These are phyloP conservation scores for Aspergillus conjunctus DNA, from an alignment of 495 filamentous ascomycete genomes.

Conservation along the genomic window DNA sequence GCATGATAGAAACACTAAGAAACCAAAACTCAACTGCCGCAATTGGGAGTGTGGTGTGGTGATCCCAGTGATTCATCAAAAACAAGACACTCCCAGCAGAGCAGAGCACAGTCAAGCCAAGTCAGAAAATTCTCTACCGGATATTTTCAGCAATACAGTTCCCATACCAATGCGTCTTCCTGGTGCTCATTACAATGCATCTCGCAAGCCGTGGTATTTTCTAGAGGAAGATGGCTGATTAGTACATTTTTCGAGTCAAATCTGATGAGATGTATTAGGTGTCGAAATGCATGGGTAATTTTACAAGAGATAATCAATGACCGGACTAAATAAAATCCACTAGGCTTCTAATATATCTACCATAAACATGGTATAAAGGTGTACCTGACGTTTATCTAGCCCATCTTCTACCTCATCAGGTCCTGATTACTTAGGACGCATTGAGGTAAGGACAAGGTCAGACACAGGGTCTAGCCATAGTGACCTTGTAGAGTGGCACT, in stretches of 20 bases:
- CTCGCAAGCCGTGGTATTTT: slow-evolving; percentile 60
- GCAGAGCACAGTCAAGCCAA: slow-evolving; percentile 4
- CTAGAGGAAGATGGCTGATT: slow-evolving; percentile 11
- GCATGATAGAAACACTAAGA: slow-evolving; percentile 62
- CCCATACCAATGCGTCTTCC: slow-evolving; percentile 76
- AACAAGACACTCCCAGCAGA: not conserved
- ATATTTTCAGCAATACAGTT: slow-evolving; percentile 58
- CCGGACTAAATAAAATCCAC: not conserved
- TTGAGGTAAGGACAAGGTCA: too few relatives aligned
- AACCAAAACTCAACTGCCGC: slow-evolving; percentile 74
- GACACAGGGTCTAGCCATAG: too few relatives aligned
- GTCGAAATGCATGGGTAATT: not conserved
- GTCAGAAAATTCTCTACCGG: slow-evolving; percentile 19
- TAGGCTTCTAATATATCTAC: not conserved
- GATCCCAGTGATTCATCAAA: slow-evolving; percentile 47
- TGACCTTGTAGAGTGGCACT: too few relatives aligned
- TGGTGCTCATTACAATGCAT: slow-evolving; percentile 46
- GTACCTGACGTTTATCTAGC: too few relatives aligned
- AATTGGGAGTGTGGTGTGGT: slow-evolving; percentile 98
- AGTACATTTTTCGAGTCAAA: not conserved
- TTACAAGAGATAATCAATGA: not conserved
- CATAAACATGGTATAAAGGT: not conserved
- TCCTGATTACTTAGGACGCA: too few relatives aligned
- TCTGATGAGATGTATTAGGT: not conserved
- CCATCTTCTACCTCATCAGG: too few relatives aligned